Base-by-base conservation (phyloP, 768 basidiomycete species). In the Termitomyces sp. region DNA sequence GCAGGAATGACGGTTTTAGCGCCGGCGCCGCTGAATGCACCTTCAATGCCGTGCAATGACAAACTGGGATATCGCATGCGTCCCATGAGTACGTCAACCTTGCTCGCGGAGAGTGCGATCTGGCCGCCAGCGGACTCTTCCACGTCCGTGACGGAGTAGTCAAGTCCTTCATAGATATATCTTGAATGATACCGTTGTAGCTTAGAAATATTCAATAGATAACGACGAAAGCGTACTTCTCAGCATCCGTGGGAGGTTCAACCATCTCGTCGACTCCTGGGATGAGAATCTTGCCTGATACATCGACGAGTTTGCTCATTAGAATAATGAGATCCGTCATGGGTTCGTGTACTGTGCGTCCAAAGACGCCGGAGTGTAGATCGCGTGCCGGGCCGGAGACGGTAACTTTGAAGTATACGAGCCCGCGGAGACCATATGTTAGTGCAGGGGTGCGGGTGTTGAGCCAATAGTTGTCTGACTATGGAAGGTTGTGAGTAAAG, bases 381-480 rank as follows among this genome's bases (percentile, higher is more conserved):
- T 98, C 94, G 41, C 87, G 79, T 18, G 76, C 85, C 3, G 96
- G 95, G 4, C 96, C 96, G 3, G 86, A 77, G 49, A 98, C 73
- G 27, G 83, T 84, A 58, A 93, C 73, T 59, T 85, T 87, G 80
- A 88, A 94, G 77, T 97, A 98, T 36, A 84, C 78, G 47, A 97
- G 74, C 9, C 94, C 94, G 45, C 94, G 88, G 23, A 95, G 81
- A 54, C 94, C 94, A 62, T 94, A 95, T 0, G 94, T 96, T 52
- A 92, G 67, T 36, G 79, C 85, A 0, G 90, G 90, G 3, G 87
- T 91, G 41, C 88, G 85, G 0, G 83, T 83, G 70, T 91, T 91
- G 48, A 92, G 72, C 95, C 95, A 97, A 72, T 95, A 96, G 73
- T 95, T 96, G 70, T 97, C 95, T 32, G 86, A 88, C 89, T 91